Evolutionary conservation across 805 yeast species (phyloP).

Genomic region (Torulaspora maleeae): DNA sequence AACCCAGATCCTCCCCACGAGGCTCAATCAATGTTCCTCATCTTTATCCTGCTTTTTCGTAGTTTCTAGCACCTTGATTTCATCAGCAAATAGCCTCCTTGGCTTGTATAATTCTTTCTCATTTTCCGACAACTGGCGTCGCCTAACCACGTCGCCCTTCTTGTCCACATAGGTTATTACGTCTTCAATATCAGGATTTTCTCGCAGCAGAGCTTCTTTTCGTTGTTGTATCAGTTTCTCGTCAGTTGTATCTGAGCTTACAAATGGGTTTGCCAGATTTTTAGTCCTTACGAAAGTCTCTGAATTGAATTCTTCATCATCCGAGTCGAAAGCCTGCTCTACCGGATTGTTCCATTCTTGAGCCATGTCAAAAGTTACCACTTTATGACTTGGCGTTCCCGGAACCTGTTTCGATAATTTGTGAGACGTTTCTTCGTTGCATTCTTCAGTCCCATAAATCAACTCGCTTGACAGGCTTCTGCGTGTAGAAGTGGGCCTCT

Average conservation of each 20-base stretch:
- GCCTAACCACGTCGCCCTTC: conserved; percentile 31
- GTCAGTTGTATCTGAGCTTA: conserved; percentile 9
- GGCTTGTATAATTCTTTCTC: conserved; percentile 29
- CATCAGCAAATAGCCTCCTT: conserved; percentile 25
- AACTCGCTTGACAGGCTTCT: conserved; percentile 9
- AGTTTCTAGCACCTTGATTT: conserved; percentile 13
- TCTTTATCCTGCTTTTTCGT: not conserved
- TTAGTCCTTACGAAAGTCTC: conserved; percentile 2
- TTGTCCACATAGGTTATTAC: conserved; percentile 33
- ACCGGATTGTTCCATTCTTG: conserved; percentile 34
- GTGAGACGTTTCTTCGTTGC: conserved; percentile 12
- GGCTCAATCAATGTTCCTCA: conserved; percentile 1
- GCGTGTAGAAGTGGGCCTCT: conserved; percentile 20
- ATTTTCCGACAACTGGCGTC: conserved; percentile 21
- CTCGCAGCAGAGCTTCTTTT: conserved; percentile 15
- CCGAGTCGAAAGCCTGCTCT: conserved; percentile 16
- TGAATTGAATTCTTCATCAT: conserved; percentile 10
- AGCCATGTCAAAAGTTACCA: conserved; percentile 34
- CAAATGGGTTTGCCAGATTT: conserved; percentile 16
- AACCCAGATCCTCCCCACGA: not conserved
- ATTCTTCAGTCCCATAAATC: conserved; percentile 12
- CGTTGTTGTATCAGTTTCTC: conserved; percentile 15
- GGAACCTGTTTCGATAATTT: conserved; percentile 24
- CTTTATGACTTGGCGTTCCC: conserved; percentile 37
- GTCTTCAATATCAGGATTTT: conserved; percentile 22